A percentile compares a stretch with the other conserved stretches of the same genome.
These are phyloP conservation scores for Aegilops tauschii DNA, from an alignment of 176 grass and related monocot genomes.

Conservation along the genomic window DNA sequence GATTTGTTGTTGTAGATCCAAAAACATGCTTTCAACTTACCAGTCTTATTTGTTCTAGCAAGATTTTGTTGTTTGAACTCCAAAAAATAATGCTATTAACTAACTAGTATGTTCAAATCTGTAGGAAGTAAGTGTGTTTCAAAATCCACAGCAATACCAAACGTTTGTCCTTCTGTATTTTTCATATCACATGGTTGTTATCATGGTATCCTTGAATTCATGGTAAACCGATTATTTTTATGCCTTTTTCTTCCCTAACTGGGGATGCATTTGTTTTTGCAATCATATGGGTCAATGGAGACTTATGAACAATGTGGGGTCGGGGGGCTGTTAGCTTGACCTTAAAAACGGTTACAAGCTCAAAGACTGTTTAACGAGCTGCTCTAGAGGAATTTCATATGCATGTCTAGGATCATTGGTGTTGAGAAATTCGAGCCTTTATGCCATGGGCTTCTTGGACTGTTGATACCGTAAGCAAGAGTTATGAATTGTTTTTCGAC, in stretches of 20 bases:
- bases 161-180: background rate
- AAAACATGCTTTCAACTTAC: background rate
- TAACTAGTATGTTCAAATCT: background rate
- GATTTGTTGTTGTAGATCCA: background rate
- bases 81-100: background rate
- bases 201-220: background rate
- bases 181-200: slow-evolving; percentile 1
- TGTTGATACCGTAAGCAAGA: background rate
- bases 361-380: background rate
- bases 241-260: background rate
- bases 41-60: background rate
- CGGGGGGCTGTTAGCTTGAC: background rate
- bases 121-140: background rate
- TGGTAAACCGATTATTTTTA: background rate
- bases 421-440: slow-evolving; percentile 13
- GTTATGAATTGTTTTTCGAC: no score
- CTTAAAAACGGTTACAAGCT: background rate
- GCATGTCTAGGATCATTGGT: slow-evolving; percentile 2
- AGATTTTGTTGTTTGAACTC: background rate
- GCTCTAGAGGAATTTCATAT: slow-evolving; percentile 3
- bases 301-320: no score
- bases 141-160: background rate
- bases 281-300: no score
- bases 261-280: no score
- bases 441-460: background rate